Base-by-base conservation (phyloP, 1,284 basidiomycete genomes). In the Kwoniella shivajii region DNA sequence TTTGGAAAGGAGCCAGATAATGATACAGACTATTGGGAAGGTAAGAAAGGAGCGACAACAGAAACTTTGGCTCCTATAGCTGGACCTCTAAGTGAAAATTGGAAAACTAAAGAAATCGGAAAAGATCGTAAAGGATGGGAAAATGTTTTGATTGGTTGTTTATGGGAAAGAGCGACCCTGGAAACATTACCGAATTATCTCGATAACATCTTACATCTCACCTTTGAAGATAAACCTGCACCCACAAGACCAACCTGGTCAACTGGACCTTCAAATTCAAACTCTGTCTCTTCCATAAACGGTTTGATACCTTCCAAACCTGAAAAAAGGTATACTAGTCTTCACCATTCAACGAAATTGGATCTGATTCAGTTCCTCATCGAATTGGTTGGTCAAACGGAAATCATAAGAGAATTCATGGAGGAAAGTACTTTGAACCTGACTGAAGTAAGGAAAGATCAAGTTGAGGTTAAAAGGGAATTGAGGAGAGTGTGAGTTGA, bases 401-500 rank as follows among this genome's bases (percentile, higher is more conserved):
- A 91, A 72, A 82, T 85, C 4, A 85, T 97, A 41, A 89, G 94
- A 71, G 78, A 82, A 11, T 91, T 90, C 69, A 90, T 98, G 84
- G 96, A 99, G 67, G 84, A 86, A 51, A 92, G 90, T 68, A 93
- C 94, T 68, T 84, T 88, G 64, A 86, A 88, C 63, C 78, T 99
- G 58, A 98, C 96, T 10, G 90, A 93, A 41, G 81, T 96, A 49
- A 81, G 95, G 63, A 99, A 99, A 79, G 92, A 95, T 76, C 91
- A 94, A 76, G 90, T 95, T 34, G 95, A 99, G 65, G 85, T 94
- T 50, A 94, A 93, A 75, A 83, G 94, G 59, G 82, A 87, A 65
- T 88, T 88, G 78, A 93, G 91, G 77, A 86, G 88, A 71, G 83
- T 87, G 90, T 92, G 74, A 80, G 90, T 85, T 29, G 38, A n/a